Base-by-base conservation (phyloP, 495 filamentous ascomycete species). In the Talaromyces thailandensis region DNA sequence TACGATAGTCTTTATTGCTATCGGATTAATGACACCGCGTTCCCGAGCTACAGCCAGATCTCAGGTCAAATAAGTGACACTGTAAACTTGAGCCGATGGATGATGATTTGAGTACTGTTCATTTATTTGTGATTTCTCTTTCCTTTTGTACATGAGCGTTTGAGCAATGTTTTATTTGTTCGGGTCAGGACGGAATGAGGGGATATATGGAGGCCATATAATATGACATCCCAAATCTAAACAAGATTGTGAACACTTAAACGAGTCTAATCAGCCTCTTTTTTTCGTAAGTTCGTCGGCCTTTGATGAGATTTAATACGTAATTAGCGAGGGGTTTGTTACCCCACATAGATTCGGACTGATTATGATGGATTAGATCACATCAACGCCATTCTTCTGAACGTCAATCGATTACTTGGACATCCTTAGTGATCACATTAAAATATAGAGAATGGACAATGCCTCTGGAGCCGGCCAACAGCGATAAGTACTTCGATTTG, bases 401-500 rank as follows among this genome's bases (percentile, higher is more conserved):
- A 48, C 6, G 5, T n/a, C n/a, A n/a, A n/a, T n/a, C n/a, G n/a
- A n/a, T 48, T 48, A 48, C 43, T 21, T 48, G n/a, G 21, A 9
- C 43, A 7, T 48, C 43, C 43, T 48, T 21, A 6, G 43, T 21
- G 16, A 48, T n/a, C 35, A 40, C 7, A 48, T 9, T 21, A 3
- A 48, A 21, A 48, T 18, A 21, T 48, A 48, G n/a, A 21, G 23
- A 1, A 31, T 14, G 7, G 23, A 23, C 55, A 31, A 57, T 57
- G 55, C 21, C 6, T 57, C 29, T 14, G 2, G 6, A 12, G 14
- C n/a, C n/a, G 11, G n/a, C 28, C n/a, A 23, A 35, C 23, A 11
- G 6, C 11, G 55, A 57, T 21, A 35, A 21, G 50, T 84, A 85
- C 60, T 87, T 82, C 67, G 65, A 86, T 62, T 79, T 88, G 2